Base-by-base conservation (phyloP, 768 basidiomycete species). In the Lactifluus subvellereus region DNA sequence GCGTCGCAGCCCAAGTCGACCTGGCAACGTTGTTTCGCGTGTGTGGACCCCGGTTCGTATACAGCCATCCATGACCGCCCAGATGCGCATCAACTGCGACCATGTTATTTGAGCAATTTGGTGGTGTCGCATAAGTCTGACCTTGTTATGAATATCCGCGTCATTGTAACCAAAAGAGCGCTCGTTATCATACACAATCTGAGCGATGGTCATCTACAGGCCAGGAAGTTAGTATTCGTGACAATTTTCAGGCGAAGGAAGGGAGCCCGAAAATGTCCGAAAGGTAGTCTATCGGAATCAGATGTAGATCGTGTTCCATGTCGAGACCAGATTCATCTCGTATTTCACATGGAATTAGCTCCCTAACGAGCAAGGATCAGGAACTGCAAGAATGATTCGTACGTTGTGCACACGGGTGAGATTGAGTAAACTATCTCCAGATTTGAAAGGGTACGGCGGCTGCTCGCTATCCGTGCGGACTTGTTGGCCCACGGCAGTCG, bases 161-260 rank as follows among this genome's bases (percentile, higher is more conserved):
- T 90, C 84, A 3, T 84, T 83, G 60, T 88, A 82, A 16, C 91
- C 88, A 69, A 91, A 94, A 64, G 79, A 84, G 68, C 84, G 82
- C 74, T 97, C 94, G 70, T 97, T 97, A 74, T 95, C 89, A 72
- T 91, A 90, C 1, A 96, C 92, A 54, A 94, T 88, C 75, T 96
- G 94, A 10, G 94, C 91, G 67, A 96, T 94, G 3, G 92, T 93
- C 80, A 94, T 82, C 93, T 95, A 69, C 37, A 55, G 57, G 52
- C 18, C 48, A 45, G 50, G 54, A 27, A 37, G 32, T 54, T 49
- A 50, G 58, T 32, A 64, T 48, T 35, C 37, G 20, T 54, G 43
- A 48, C 33, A 42, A 49, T 18, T 14, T 22, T 37, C 22, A 56
- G 30, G 42, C n/a, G 30, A 61, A 52, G n/a, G 32, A 22, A 6